Evolutionary conservation across 495 filamentous ascomycete genomes (phyloP).

Genomic region (Aspergillus asperescens): DNA sequence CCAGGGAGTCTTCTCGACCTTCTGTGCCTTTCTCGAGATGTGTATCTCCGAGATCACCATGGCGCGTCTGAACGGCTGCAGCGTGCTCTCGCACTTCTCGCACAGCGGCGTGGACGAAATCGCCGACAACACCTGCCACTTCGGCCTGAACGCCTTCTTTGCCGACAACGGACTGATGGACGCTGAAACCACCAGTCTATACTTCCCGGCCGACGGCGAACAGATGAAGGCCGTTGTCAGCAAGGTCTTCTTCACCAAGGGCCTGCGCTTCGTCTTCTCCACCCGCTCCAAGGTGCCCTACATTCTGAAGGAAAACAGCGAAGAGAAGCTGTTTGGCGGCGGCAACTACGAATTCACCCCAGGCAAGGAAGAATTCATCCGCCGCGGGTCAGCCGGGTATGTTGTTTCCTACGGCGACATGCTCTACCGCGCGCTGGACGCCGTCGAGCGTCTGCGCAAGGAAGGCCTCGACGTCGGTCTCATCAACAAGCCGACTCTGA

Average conservation of each 20-base stretch:
- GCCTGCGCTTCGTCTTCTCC: slow-evolving; percentile 39
- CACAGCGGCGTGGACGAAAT: slow-evolving; percentile 42
- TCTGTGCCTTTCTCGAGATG: slow-evolving; percentile 41
- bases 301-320: slow-evolving; percentile 34
- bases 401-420: slow-evolving; percentile 39
- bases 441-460: slow-evolving; percentile 32
- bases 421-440: slow-evolving; percentile 39
- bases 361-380: slow-evolving; percentile 37
- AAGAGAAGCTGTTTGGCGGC: slow-evolving; percentile 34
- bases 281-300: slow-evolving; percentile 40
- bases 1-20: slow-evolving; percentile 40
- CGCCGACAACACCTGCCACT: slow-evolving; percentile 42
- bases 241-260: slow-evolving; percentile 34
- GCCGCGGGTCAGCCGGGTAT: slow-evolving; percentile 33
- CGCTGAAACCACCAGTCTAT: slow-evolving; percentile 26
- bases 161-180: slow-evolving; percentile 40
- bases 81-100: slow-evolving; percentile 37
- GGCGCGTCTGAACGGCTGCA: slow-evolving; percentile 38
- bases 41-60: slow-evolving; percentile 40
- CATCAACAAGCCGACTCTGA: slow-evolving; percentile 40
- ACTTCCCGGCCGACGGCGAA: slow-evolving; percentile 41
- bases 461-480: slow-evolving; percentile 33
- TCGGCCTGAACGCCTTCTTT: slow-evolving; percentile 41
- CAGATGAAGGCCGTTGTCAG: slow-evolving; percentile 41
- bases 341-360: slow-evolving; percentile 35